Evolutionary conservation across 495 filamentous ascomycete genomes (phyloP).

Genomic region (Thozetella sp.): DNA sequence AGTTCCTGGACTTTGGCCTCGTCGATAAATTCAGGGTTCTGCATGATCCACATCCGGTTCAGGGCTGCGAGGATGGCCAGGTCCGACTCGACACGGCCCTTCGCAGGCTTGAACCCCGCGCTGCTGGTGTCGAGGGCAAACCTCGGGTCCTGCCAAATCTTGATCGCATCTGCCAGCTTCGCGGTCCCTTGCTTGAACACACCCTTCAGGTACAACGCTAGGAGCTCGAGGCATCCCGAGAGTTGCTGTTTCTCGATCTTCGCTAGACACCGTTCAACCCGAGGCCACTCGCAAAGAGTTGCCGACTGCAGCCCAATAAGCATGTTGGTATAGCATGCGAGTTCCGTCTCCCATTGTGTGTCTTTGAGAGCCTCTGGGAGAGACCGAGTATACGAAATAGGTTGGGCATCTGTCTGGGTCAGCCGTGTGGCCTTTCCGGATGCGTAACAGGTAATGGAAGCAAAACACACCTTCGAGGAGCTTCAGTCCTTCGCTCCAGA

Average conservation of each 20-base stretch:
- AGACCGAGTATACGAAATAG: conserved; percentile 21
- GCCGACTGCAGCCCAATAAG: conserved; percentile 47
- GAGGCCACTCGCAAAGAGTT: conserved; percentile 43
- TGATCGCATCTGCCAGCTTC: conserved; percentile 63
- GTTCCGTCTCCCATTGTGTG: conserved; percentile 39
- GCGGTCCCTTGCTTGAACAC: conserved; percentile 81
- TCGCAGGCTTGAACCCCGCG: conserved; percentile 28
- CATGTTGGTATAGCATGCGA: conserved; percentile 46
- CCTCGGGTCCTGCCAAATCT: conserved; percentile 61
- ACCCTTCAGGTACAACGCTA: conserved; percentile 69
- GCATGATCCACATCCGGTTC: conserved; percentile 82
- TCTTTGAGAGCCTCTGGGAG: conserved; percentile 47
- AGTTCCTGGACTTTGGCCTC: conserved; percentile 51
- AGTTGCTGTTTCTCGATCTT: conserved; percentile 32
- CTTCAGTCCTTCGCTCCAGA: conserved; percentile 41
- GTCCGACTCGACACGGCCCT: conserved; percentile 65
- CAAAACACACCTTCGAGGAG: conserved; percentile 20
- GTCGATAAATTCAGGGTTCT: conserved; percentile 56
- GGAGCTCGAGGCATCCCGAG: conserved; percentile 33
- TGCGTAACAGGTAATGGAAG: background rate
- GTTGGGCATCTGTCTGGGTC: conserved; percentile 27
- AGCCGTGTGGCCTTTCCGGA: conserved; percentile 7
- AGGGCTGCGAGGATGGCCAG: conserved; percentile 76
- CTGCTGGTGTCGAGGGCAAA: conserved; percentile 51
- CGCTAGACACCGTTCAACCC: conserved; percentile 42